Evolutionary conservation across 2,329 filamentous ascomycete genomes (phyloP).

Genomic region (Davidsoniella virescens): DNA sequence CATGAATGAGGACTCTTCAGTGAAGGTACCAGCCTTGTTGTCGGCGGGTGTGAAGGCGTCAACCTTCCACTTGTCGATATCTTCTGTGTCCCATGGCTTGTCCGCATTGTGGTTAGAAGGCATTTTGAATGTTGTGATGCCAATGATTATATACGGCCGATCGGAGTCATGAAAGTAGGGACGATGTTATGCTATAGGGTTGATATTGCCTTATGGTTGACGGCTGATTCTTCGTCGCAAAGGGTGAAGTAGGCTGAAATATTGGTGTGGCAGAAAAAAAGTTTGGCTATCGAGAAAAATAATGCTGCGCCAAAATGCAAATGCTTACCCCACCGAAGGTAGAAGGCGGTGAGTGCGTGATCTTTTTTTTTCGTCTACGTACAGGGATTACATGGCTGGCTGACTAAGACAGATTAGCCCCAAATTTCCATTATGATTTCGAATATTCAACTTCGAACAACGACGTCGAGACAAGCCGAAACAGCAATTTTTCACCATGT

Average conservation of each 20-base stretch:
- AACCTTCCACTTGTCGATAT: constrained; percentile 94
- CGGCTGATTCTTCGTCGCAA: background rate
- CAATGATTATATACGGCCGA: background rate
- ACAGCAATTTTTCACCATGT: constrained; percentile 26
- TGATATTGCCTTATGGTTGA: background rate
- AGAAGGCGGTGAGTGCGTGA: constrained; percentile 8
- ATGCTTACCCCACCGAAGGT: background rate
- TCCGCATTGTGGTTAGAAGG: constrained; percentile 79
- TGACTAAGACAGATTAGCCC: constrained; percentile 10
- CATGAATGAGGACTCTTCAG: constrained; percentile 81
- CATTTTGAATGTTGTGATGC: constrained; percentile 31
- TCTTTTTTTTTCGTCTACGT: background rate
- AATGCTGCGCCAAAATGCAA: background rate
- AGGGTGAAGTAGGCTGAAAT: constrained; percentile 3
- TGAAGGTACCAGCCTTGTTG: constrained; percentile 71
- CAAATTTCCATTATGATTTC: constrained; percentile 10
- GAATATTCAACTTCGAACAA: background rate
- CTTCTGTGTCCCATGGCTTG: constrained; percentile 91
- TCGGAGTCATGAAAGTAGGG: background rate
- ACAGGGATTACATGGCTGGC: background rate
- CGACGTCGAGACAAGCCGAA: background rate
- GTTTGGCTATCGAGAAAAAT: constrained; percentile 10
- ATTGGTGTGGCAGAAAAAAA: constrained; percentile 12
- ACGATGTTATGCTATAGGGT: background rate
- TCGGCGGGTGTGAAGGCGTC: constrained; percentile 74